Percentiles rank a stretch among this genome's conserved stretches.
Evolutionary conservation across 2,329 filamentous ascomycete genomes (phyloP).

Genomic region (Aquanectria penicillioides): DNA sequence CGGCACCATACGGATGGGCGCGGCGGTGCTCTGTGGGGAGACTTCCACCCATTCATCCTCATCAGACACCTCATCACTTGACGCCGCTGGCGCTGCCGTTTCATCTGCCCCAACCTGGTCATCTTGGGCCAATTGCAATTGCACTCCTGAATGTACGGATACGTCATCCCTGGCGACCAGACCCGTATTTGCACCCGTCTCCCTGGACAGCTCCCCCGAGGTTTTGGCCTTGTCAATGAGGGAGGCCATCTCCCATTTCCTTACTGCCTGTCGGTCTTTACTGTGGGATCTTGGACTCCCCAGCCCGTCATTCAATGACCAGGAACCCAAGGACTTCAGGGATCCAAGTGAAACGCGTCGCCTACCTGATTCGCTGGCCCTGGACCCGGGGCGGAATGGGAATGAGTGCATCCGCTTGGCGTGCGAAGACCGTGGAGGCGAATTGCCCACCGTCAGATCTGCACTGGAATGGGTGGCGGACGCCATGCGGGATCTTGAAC

Average conservation of each 20-base stretch:
- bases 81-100: conserved; percentile 4
- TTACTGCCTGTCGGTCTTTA: conserved; percentile 29
- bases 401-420: conserved; percentile 35
- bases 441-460: conserved; percentile 32
- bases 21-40: conserved; percentile 16
- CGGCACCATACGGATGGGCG: conserved; percentile 38
- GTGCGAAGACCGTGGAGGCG: conserved; percentile 35
- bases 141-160: conserved; percentile 23
- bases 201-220: background rate
- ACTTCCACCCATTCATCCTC: conserved; percentile 18
- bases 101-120: conserved; percentile 8
- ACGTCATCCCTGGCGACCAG: conserved; percentile 22
- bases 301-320: conserved; percentile 13
- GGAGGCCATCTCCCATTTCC: conserved; percentile 36
- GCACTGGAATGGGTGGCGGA: conserved; percentile 33
- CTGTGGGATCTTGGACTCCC: conserved; percentile 19
- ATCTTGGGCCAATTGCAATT: conserved; percentile 15
- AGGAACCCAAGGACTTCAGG: conserved; percentile 25
- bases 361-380: conserved; percentile 35
- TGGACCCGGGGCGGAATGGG: conserved; percentile 32
- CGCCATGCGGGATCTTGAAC: conserved; percentile 45
- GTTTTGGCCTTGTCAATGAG: conserved; percentile 21
- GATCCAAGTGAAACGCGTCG: conserved; percentile 33
- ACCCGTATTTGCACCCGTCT: conserved; percentile 17
- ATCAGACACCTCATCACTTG: conserved; percentile 23